Conservation (phyloP, 1,139 yeast genomes). For the Taphrina pruni region DNA sequence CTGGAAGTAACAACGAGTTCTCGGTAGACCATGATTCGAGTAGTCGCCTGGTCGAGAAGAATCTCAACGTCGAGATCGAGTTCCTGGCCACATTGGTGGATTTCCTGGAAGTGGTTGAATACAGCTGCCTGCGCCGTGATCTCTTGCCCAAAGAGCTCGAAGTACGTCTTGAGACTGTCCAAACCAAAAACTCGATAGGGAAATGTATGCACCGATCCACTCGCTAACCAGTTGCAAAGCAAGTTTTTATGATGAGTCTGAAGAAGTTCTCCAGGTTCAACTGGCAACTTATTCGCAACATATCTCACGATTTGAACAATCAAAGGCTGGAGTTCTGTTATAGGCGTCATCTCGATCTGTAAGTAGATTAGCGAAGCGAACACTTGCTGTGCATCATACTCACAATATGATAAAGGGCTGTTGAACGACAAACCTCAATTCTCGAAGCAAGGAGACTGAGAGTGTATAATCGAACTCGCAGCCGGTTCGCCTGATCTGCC, state of each 20-base stretch:
- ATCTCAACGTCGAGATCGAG: background rate
- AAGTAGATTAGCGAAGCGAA: background rate
- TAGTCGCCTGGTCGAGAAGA: background rate
- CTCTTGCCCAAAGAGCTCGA: constrained; percentile 8
- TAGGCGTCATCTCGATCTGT: constrained; percentile 6
- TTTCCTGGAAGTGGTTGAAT: background rate
- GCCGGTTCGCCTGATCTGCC: background rate
- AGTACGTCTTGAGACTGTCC: background rate
- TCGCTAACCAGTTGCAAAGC: background rate
- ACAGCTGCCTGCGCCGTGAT: constrained; percentile 13
- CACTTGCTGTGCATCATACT: background rate
- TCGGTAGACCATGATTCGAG: background rate
- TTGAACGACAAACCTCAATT: constrained; percentile 6
- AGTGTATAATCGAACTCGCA: background rate
- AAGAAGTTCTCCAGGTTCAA: background rate
- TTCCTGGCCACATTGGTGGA: background rate
- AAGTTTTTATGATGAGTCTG: background rate
- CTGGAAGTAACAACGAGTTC: background rate
- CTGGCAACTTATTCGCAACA: background rate
- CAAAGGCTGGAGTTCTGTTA: background rate
- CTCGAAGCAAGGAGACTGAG: constrained; percentile 1
- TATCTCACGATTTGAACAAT: background rate
- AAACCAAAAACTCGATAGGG: constrained; percentile 20
- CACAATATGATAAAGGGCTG: constrained; percentile 15
- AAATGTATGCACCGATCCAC: background rate